A percentile compares a stretch with the other conserved stretches of the same genome.
Conservation (phyloP, 495 filamentous ascomycete species). For the Aspergillus carlsbadensis region DNA sequence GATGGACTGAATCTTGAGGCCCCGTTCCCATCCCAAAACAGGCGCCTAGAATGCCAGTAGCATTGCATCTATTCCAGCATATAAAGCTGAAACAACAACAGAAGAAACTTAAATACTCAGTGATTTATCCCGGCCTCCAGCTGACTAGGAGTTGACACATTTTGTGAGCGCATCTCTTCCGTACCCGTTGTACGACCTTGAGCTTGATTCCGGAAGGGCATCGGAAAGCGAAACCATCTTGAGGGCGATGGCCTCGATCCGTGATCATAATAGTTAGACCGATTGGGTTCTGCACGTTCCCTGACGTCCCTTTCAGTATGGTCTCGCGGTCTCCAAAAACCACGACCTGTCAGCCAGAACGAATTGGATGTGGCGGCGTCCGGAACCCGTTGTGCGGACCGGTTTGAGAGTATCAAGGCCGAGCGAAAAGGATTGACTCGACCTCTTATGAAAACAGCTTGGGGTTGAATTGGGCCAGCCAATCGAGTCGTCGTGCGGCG, state of each 20-base stretch:
- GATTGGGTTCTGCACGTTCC: not conserved
- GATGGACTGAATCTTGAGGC: constrained; percentile 1
- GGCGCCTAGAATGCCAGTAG: constrained; percentile 37
- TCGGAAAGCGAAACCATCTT: not conserved
- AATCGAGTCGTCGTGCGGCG: constrained; percentile 23
- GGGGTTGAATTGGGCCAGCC: constrained; percentile 18
- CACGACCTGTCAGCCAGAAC: not conserved
- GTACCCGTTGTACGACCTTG: not conserved
- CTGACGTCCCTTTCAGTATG: not conserved
- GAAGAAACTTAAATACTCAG: constrained; percentile 2
- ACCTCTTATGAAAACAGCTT: constrained; percentile 24
- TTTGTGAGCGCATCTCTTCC: not conserved
- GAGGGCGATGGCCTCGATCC: not conserved
- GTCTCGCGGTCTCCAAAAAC: constrained; percentile 6
- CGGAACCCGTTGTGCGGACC: not conserved
- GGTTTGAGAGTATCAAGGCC: not conserved
- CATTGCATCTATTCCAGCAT: constrained; percentile 3
- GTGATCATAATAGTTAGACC: not conserved
- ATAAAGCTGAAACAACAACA: not conserved
- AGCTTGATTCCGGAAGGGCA: not conserved
- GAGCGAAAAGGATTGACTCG: constrained; percentile 19
- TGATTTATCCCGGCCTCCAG: constrained; percentile 30
- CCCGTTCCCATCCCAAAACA: not conserved
- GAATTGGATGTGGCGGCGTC: not conserved
- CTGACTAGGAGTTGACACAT: constrained; percentile 29